phyloP scores from a whole-genome alignment of 1,284 basidiomycete species.

The Austropuccinia psidii region DNA sequence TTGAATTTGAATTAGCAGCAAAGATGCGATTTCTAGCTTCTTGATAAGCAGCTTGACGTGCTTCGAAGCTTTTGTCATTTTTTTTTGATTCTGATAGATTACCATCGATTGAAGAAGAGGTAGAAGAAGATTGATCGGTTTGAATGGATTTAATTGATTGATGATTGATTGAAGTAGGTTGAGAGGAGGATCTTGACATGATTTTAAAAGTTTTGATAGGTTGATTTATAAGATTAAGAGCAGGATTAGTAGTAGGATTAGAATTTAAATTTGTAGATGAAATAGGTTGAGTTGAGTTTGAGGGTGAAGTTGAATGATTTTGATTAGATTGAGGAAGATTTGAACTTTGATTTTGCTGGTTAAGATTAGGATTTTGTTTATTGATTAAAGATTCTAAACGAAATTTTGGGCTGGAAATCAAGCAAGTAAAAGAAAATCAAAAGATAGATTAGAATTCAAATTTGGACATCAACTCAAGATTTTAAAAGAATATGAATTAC shows the following conservation, averaged over 20 bases:
- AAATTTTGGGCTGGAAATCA: background rate
- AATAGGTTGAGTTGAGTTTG: background rate
- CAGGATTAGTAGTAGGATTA: background rate
- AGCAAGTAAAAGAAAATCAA: background rate
- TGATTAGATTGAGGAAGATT: background rate
- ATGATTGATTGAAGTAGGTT: background rate
- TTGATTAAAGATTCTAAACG: conserved; percentile 22
- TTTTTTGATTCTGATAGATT: background rate
- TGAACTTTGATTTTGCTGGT: too few species aligned
- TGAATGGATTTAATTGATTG: background rate
- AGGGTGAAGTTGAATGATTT: background rate
- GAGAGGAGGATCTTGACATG: conserved; percentile 31
- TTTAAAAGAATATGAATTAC: background rate
- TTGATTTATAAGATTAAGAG: background rate
- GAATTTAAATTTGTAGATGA: background rate
- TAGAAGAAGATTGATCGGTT: conserved; percentile 3
- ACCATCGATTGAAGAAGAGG: conserved; percentile 1
- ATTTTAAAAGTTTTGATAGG: conserved; percentile 31
- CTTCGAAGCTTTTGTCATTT: conserved; percentile 30
- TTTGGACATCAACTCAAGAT: background rate
- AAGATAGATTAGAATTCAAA: background rate
- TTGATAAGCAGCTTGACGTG: conserved; percentile 30
- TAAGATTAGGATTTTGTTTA: conserved; percentile 15
- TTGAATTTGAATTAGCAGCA: background rate
- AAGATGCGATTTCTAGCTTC: conserved; percentile 35